Evolutionary conservation across 208 protist species (phyloP), one percentile per base, ranked within the genome.

Genomic region (Crithidia thermophila): DNA sequence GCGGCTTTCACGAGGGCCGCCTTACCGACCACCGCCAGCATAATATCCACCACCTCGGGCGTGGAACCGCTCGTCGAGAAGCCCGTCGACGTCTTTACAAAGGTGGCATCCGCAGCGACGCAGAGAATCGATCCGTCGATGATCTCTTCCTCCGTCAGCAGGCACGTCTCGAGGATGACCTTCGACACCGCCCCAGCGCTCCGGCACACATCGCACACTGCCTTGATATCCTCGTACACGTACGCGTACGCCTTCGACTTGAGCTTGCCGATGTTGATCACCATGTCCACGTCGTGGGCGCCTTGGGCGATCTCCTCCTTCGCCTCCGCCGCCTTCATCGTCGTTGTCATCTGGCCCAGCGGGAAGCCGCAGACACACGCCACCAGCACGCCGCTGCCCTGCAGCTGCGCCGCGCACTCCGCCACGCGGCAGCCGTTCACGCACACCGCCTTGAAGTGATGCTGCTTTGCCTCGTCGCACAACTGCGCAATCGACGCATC

Each of bases 81-180:
- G 13, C 97, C 97, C 18, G 96, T 99, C 6, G 93, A 98, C 0
- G 97, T 99, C 81, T 99, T 99, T 51, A 99, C 95, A 60, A 90
- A 99, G n/a, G 68, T 62, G 3, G 94, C 96, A 13, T 87, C 90
- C 9, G 93, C 94, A 3, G 93, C 77, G 8, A 91, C 85, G 25
- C 72, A 84, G 16, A 98, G 58, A 23, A 98, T 88, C 45, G 66
- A 93, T 18, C 67, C 79, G 67, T 98, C 97, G 47, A 98, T 90
- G 65, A 98, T 97, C 62, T 97, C 78, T 39, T 97, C 87, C 21
- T 86, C 67, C 2, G 77, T 83, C 16, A 98, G 71, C 11, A 97
- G 84, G 66, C 94, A 97, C 2, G 90, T 97, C 65, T 99, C 97
- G 34, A 99, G 71, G 57, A 99, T 99, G 1, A 99, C 95, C 57